phyloP scores from a whole-genome alignment of 78 protist species.

The Guillardia theta region DNA sequence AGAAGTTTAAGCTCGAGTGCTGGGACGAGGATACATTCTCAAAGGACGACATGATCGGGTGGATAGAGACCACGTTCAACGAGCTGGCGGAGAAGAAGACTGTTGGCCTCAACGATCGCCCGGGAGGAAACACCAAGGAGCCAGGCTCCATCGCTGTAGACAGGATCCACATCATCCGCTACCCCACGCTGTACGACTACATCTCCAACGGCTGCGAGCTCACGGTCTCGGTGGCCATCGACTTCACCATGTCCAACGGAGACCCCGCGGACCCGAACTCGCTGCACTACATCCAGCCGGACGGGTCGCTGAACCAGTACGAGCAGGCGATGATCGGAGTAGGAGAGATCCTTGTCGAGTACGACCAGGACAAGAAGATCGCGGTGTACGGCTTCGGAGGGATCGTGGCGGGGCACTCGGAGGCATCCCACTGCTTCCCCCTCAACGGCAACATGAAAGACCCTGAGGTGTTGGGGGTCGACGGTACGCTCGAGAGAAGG shows the following conservation, averaged over 20 bases:
- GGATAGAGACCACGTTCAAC: too few species aligned
- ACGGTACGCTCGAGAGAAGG: background rate
- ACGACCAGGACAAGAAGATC: background rate
- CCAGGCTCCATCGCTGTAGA: background rate
- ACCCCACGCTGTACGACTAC: background rate
- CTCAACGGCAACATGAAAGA: background rate
- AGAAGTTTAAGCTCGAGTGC: background rate
- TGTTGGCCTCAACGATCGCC: too few species aligned
- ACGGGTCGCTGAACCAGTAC: background rate
- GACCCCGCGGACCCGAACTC: constrained; percentile 1
- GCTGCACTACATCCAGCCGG: background rate
- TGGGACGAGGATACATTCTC: background rate
- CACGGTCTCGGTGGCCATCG: background rate
- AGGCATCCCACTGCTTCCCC: background rate
- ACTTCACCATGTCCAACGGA: background rate
- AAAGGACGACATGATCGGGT: background rate
- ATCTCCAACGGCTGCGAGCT: background rate
- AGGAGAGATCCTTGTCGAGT: background rate
- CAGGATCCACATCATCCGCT: background rate
- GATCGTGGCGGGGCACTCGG: background rate
- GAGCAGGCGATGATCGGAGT: background rate
- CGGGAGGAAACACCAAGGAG: background rate
- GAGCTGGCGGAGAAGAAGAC: too few species aligned
- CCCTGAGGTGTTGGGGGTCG: background rate
- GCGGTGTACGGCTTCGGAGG: background rate